Evolutionary conservation across 2,329 filamentous ascomycete genomes (phyloP).

Genomic region (Aureobasidium sp.): DNA sequence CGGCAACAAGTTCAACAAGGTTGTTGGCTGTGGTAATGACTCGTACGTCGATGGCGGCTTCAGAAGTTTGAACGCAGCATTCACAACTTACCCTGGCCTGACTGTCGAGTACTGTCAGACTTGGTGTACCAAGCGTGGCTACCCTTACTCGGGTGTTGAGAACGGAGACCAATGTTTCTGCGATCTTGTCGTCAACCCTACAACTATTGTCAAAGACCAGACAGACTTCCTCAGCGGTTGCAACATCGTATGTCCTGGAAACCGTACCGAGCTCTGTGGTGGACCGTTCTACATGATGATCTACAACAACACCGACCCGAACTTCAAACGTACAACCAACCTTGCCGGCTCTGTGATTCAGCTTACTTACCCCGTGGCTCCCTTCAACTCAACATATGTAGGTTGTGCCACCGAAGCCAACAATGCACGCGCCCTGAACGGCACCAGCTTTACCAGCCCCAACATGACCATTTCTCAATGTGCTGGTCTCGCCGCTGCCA

Average conservation of each 20-base stretch:
- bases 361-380: slow-evolving; percentile 9
- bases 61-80: slow-evolving; percentile 20
- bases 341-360: slow-evolving; percentile 8
- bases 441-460: slow-evolving; percentile 15
- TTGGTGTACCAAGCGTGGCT: slow-evolving; percentile 22
- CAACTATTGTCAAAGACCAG: slow-evolving; percentile 15
- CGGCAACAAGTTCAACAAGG: slow-evolving; percentile 21
- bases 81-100: slow-evolving; percentile 22
- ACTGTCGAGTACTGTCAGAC: slow-evolving; percentile 26
- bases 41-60: slow-evolving; percentile 14
- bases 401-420: slow-evolving; percentile 49
- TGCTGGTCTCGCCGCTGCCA: slow-evolving; percentile 41
- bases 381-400: slow-evolving; percentile 30
- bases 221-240: slow-evolving; percentile 22
- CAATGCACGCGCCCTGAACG: slow-evolving; percentile 28
- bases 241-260: slow-evolving; percentile 20
- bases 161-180: slow-evolving; percentile 27
- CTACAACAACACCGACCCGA: slow-evolving; percentile 25
- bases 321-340: slow-evolving; percentile 17
- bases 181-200: slow-evolving; percentile 24
- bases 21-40: slow-evolving; percentile 30
- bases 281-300: slow-evolving; percentile 21
- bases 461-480: slow-evolving; percentile 50
- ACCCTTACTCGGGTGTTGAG: slow-evolving; percentile 24
- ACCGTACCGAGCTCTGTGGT: slow-evolving; percentile 22